A percentile compares a stretch with the other conserved stretches of the same genome.
Evolutionary conservation across 768 basidiomycete species (phyloP).

Genomic region (Exsudoporus frostii): DNA sequence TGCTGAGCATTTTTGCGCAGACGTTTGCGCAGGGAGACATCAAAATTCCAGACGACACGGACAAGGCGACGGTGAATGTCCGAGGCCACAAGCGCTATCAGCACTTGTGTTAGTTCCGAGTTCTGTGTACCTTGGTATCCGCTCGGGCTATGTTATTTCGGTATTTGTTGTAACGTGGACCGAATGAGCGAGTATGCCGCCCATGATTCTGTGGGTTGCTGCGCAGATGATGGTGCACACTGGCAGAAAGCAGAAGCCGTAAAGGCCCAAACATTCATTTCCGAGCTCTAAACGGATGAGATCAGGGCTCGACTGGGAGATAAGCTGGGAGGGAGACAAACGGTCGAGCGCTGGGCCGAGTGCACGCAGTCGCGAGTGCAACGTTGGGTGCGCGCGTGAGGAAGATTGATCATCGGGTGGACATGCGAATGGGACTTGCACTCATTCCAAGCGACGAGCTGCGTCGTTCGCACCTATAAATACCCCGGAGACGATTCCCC

Average conservation of each 20-base stretch:
- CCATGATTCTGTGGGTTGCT: slow-evolving; percentile 9
- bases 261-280: slow-evolving; percentile 13
- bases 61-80: slow-evolving; percentile 36
- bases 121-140: slow-evolving; percentile 4
- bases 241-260: slow-evolving; percentile 3
- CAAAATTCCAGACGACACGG: slow-evolving; percentile 56
- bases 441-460: no score
- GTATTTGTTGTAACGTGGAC: slow-evolving; percentile 25
- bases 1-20: slow-evolving; percentile 30
- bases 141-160: slow-evolving; percentile 21
- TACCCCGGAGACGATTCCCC: no score
- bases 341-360: no score
- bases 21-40: slow-evolving; percentile 62
- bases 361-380: no score
- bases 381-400: slow-evolving; percentile 23
- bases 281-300: slow-evolving; percentile 10
- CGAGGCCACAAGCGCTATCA: slow-evolving; percentile 1
- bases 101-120: slow-evolving; percentile 2
- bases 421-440: no score
- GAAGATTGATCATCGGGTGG: slow-evolving; percentile 28
- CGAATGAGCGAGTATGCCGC: no score
- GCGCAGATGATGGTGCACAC: slow-evolving; percentile 3
- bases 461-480: no score
- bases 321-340: slow-evolving; percentile 23
- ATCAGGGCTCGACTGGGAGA: slow-evolving; percentile 17